Percentiles rank a stretch among this genome's conserved stretches.
Evolutionary conservation across 176 grass and related monocot genomes (phyloP).

Genomic region (Ensete ventricosum): DNA sequence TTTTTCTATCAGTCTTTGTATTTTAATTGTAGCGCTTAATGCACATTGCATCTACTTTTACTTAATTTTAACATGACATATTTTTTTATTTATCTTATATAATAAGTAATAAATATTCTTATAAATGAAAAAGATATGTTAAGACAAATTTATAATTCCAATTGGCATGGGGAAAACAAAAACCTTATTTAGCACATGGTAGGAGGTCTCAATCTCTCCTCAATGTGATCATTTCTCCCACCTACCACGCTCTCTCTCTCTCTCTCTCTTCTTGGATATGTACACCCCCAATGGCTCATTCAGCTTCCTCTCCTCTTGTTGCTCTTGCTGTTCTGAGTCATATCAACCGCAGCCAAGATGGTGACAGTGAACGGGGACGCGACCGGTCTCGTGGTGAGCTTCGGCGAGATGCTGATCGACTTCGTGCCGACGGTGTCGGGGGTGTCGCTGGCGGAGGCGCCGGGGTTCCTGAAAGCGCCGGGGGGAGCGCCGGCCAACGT

Average conservation of each 20-base stretch:
- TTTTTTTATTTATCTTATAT: no score
- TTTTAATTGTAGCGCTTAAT: no score
- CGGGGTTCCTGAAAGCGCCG: conserved; percentile 83
- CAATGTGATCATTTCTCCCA: not conserved
- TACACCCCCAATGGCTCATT: not conserved
- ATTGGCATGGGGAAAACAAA: not conserved
- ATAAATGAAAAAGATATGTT: no score
- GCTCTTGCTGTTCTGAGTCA: not conserved
- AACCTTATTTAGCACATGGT: not conserved
- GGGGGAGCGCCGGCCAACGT: conserved; percentile 94
- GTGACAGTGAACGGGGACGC: not conserved
- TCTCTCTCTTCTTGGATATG: not conserved
- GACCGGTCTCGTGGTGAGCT: conserved; percentile 53
- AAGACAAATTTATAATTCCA: no score
- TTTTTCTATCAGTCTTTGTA: no score
- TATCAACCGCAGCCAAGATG: not conserved
- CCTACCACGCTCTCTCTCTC: not conserved
- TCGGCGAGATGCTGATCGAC: conserved; percentile 99
- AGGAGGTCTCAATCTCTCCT: not conserved
- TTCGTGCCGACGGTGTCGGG: conserved; percentile 82
- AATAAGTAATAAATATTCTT: no score
- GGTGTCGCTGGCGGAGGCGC: conserved; percentile 87
- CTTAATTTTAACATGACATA: no score
- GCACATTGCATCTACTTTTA: no score
- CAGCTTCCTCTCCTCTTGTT: not conserved